Evolutionary conservation across 2,329 filamentous ascomycete genomes (phyloP).

Genomic region (Allantophomopsis lycopodina): DNA sequence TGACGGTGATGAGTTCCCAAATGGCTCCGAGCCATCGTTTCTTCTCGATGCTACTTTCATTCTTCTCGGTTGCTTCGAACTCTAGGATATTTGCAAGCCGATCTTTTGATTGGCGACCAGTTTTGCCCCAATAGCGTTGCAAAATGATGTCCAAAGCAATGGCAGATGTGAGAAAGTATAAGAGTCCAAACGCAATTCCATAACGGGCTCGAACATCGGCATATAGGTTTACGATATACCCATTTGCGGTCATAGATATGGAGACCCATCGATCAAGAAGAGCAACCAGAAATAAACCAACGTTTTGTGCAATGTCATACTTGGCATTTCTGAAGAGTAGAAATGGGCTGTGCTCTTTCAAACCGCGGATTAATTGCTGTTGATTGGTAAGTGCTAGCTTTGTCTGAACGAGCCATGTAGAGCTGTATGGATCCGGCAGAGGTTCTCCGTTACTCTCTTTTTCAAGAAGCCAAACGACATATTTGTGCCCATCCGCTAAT

Average conservation of each 20-base stretch:
- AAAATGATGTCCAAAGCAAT: constrained; percentile 22
- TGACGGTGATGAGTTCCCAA: constrained; percentile 14
- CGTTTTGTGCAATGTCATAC: constrained; percentile 22
- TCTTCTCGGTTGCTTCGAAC: constrained; percentile 12
- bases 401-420: constrained; percentile 22
- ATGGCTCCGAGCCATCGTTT: constrained; percentile 14
- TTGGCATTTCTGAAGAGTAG: constrained; percentile 21
- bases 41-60: constrained; percentile 5
- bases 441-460: constrained; percentile 16
- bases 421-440: constrained; percentile 17
- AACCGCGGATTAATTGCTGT: constrained; percentile 19
- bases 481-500: constrained; percentile 3
- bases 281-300: constrained; percentile 23
- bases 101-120: constrained; percentile 19
- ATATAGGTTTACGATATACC: constrained; percentile 16
- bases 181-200: constrained; percentile 22
- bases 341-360: constrained; percentile 25
- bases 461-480: constrained; percentile 21
- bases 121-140: constrained; percentile 21
- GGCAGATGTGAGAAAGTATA: constrained; percentile 23
- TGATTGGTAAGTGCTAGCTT: constrained; percentile 20
- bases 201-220: constrained; percentile 19
- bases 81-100: constrained; percentile 14
- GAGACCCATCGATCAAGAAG: constrained; percentile 25
- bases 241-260: constrained; percentile 19